A percentile compares a stretch with the other conserved stretches of the same genome.
Conservation (phyloP, 2,329 filamentous ascomycete genomes). For the Ophiostoma sp. region DNA sequence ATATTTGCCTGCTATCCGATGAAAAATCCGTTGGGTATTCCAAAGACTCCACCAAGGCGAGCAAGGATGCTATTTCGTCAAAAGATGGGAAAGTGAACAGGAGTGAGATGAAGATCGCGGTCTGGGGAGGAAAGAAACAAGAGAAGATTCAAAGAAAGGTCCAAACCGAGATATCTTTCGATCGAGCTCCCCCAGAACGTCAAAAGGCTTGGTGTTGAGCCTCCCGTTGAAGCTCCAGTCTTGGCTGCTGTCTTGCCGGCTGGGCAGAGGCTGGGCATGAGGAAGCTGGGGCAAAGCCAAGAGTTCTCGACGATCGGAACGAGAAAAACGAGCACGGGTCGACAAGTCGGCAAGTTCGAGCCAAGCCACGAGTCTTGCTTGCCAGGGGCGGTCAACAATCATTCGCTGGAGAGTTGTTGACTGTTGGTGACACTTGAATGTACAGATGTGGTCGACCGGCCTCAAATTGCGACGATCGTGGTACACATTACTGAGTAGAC, state of each 20-base stretch:
- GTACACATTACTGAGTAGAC: not conserved
- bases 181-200: not conserved
- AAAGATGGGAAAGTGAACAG: not conserved
- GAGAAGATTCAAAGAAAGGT: not conserved
- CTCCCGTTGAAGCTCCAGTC: not conserved
- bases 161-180: not conserved
- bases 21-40: too few relatives aligned
- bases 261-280: not conserved
- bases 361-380: not conserved
- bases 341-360: not conserved
- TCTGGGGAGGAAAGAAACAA: not conserved
- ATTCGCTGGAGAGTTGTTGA: not conserved
- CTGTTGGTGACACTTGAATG: not conserved
- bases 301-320: not conserved
- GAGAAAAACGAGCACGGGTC: not conserved
- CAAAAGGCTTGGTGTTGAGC: not conserved
- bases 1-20: too few relatives aligned
- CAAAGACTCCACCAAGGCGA: too few relatives aligned
- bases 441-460: not conserved
- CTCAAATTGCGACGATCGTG: not conserved
- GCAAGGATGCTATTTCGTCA: not conserved
- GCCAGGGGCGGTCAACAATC: not conserved
- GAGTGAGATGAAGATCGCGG: not conserved
- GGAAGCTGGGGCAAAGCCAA: not conserved
- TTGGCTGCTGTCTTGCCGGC: not conserved